Evolutionary conservation across 2,329 filamentous ascomycete genomes (phyloP).

Genomic region (Aspergillus melleus): DNA sequence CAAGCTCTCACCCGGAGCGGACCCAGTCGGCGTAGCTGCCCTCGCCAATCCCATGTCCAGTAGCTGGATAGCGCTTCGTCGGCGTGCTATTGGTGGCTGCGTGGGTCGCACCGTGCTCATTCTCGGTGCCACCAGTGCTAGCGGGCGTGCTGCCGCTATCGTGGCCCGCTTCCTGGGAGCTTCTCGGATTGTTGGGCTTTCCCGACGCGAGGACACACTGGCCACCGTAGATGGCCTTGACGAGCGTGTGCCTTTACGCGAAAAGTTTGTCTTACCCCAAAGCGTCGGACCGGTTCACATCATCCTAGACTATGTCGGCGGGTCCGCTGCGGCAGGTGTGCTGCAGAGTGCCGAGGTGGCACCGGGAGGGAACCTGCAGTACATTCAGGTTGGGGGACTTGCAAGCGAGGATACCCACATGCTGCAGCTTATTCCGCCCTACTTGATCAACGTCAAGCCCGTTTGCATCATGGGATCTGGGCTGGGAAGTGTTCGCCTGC

Average conservation of each 20-base stretch:
- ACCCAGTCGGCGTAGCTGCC: background rate
- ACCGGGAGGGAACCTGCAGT: constrained; percentile 3
- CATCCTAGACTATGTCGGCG: constrained; percentile 4
- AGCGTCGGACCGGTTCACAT: constrained; percentile 1
- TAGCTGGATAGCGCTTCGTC: constrained; percentile 5
- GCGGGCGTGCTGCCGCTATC: background rate
- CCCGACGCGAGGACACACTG: constrained; percentile 1
- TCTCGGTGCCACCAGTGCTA: constrained; percentile 3
- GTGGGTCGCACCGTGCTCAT: constrained; percentile 4
- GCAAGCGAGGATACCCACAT: background rate
- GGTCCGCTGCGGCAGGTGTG: background rate
- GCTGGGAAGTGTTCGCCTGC: background rate
- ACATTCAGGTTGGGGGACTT: background rate
- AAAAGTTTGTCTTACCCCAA: background rate
- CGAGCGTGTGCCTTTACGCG: background rate
- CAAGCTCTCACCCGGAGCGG: background rate
- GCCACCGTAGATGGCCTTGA: constrained; percentile 1
- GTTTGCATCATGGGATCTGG: constrained; percentile 6
- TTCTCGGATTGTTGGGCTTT: background rate
- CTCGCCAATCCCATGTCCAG: background rate
- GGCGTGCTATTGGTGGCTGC: constrained; percentile 3
- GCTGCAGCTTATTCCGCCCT: background rate
- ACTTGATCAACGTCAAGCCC: constrained; percentile 4
- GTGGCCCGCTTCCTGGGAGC: constrained; percentile 4
- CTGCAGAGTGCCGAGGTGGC: background rate